Conservation (phyloP, 768 basidiomycete species). For the Leccinum subtestaceum region DNA sequence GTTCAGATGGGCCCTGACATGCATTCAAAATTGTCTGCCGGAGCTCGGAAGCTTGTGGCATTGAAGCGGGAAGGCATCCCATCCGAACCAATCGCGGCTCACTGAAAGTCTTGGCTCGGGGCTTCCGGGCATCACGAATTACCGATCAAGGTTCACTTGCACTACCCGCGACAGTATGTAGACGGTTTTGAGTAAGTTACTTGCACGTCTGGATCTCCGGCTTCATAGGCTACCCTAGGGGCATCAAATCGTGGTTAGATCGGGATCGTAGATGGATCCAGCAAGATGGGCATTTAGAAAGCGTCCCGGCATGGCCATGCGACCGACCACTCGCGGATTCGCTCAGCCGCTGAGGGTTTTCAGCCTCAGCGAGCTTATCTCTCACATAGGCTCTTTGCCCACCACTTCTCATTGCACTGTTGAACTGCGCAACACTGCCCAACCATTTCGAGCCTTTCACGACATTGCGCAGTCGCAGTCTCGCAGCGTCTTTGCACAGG, state of each 20-base stretch:
- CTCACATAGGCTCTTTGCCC: background rate
- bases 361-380: background rate
- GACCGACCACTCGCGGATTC: background rate
- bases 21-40: too few relatives aligned
- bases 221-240: background rate
- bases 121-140: background rate
- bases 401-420: background rate
- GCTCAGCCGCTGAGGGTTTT: background rate
- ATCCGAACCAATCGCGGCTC: background rate
- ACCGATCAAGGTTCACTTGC: background rate
- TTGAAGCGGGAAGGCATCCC: background rate
- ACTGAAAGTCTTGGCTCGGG: background rate
- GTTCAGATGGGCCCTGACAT: too few relatives aligned
- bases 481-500: background rate
- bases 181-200: background rate
- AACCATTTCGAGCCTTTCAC: background rate
- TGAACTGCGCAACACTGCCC: background rate
- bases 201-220: background rate
- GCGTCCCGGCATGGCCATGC: background rate
- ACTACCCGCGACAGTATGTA: background rate
- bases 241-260: background rate
- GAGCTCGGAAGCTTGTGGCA: background rate
- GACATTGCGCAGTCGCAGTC: background rate
- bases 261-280: background rate
- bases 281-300: background rate